Evolutionary conservation across 2,329 filamentous ascomycete genomes (phyloP), one percentile per base, ranked within the genome.

Genomic region (Aspergillus spinulosporus): DNA sequence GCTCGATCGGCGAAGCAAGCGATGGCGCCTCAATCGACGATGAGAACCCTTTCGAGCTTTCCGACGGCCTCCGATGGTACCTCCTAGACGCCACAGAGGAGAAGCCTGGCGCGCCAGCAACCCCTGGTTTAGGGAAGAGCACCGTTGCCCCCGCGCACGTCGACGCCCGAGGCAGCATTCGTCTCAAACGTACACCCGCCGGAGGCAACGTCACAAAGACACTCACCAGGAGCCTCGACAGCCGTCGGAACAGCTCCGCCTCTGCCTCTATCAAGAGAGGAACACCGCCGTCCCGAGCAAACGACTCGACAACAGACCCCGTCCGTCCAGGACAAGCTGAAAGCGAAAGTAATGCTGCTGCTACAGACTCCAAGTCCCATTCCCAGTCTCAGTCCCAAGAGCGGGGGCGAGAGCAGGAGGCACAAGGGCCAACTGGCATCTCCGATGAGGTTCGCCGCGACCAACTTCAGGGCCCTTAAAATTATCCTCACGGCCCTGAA

Each of bases 31-130:
- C 83, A 1, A 75, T 84, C 15, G 91, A 96, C 62, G 92, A 96
- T 61, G 94, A 97, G 62, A 99, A 99, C 68, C 94, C 94, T 0
- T 99, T 99, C 72, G 92, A 97, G 66, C 82, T 99, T 9, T 96
- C 92, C 0, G 94, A 99, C 66, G 94, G 94, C 2, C 78, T 99
- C 47, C 86, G 93, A 36, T 99, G 94, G 94, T 97, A 97, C 74
- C 83, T 97, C 4, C 87, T 99, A 36, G 93, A 99, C 69, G 94
- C 94, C 0, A 82, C 85, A 1, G 94, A 99, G 74, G 94, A 99
- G 74, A 97, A 96, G 69, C 86, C 91, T 0, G 89, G 89, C 1
- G 92, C 92, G 2, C 94, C 94, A 0, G 88, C 89, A n/a, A 97
- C 93, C 0, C 93, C 94, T 0, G 92, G 93, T 0, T 82, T 96